Evolutionary conservation across 805 yeast genomes (phyloP).

Genomic region (Suhomyces pyralidae): DNA sequence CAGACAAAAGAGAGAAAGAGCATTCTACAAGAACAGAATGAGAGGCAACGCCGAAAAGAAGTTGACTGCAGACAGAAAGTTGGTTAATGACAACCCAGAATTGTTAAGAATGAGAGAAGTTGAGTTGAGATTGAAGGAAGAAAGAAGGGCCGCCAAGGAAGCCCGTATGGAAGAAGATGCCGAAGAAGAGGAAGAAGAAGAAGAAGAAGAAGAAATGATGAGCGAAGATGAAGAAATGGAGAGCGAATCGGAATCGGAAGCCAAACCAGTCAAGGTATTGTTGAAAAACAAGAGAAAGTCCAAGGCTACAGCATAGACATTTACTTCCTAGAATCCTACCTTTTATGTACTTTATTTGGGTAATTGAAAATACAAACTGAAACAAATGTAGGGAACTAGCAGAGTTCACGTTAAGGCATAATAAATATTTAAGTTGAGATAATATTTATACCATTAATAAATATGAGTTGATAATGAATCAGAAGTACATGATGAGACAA

Average conservation of each 20-base stretch:
- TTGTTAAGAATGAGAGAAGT: slow-evolving; percentile 90
- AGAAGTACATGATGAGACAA: too few species aligned
- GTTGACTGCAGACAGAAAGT: slow-evolving; percentile 79
- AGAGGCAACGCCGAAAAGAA: slow-evolving; percentile 90
- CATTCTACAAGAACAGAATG: slow-evolving; percentile 99
- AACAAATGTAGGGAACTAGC: too few species aligned
- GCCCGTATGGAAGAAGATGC: slow-evolving; percentile 46
- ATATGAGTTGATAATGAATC: too few species aligned
- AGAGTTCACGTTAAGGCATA: too few species aligned
- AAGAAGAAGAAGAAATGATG: slow-evolving; percentile 39
- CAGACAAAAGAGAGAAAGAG: slow-evolving; percentile 93
- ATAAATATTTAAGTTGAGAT: too few species aligned
- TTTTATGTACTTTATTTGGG: slow-evolving; percentile 1
- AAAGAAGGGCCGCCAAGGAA: slow-evolving; percentile 62
- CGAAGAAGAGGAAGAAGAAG: slow-evolving; percentile 30
- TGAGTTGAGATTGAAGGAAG: slow-evolving; percentile 73
- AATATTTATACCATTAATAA: too few species aligned
- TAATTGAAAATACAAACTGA: too few species aligned
- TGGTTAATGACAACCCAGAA: slow-evolving; percentile 87
- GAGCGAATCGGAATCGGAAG: slow-evolving; percentile 43
- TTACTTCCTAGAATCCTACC: neutral
- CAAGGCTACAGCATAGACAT: slow-evolving; percentile 11
- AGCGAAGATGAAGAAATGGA: slow-evolving; percentile 43
- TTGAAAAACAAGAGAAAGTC: slow-evolving; percentile 60
- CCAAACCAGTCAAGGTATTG: slow-evolving; percentile 49